These are phyloP conservation scores for Saccharomycopsis guyanensis DNA, from an alignment of 805 yeast genomes.

Conservation along the genomic window DNA sequence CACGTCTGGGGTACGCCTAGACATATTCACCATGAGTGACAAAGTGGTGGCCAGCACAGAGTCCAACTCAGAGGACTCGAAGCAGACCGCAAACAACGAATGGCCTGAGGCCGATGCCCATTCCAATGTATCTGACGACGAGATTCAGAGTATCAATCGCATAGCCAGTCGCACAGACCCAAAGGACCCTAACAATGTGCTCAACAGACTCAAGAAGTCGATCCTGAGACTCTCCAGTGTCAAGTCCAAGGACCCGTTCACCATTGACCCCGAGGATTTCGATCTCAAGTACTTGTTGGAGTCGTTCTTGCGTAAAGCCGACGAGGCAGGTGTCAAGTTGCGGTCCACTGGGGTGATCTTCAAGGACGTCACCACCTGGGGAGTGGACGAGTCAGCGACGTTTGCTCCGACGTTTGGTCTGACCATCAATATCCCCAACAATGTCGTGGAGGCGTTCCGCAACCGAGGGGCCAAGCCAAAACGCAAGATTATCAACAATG, in stretches of 20 bases:
- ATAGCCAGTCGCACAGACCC: constrained; percentile 8
- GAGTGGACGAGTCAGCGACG: constrained; percentile 46
- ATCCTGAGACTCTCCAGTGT: not conserved
- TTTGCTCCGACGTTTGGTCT: constrained; percentile 37
- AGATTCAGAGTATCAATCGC: constrained; percentile 5
- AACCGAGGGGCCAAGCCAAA: constrained; percentile 24
- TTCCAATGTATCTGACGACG: no score
- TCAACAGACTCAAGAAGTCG: not conserved
- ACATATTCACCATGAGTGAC: no score
- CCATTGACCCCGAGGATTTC: constrained; percentile 31
- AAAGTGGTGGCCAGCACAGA: no score
- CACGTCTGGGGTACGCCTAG: no score
- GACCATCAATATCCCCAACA: constrained; percentile 1
- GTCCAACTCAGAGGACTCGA: no score
- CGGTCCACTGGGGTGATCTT: constrained; percentile 43
- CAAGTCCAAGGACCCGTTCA: not conserved
- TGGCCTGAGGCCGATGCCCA: no score
- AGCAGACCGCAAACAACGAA: no score
- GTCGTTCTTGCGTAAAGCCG: constrained; percentile 27
- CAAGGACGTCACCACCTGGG: constrained; percentile 36
- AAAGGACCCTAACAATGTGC: constrained; percentile 15
- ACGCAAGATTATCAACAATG: constrained; percentile 7
- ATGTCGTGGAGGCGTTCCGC: not conserved
- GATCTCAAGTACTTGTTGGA: constrained; percentile 32
- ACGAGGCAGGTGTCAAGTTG: constrained; percentile 3